These are phyloP conservation scores for Geotrichum macrosporum DNA, from an alignment of 1,139 yeast species.

Conservation along the genomic window DNA sequence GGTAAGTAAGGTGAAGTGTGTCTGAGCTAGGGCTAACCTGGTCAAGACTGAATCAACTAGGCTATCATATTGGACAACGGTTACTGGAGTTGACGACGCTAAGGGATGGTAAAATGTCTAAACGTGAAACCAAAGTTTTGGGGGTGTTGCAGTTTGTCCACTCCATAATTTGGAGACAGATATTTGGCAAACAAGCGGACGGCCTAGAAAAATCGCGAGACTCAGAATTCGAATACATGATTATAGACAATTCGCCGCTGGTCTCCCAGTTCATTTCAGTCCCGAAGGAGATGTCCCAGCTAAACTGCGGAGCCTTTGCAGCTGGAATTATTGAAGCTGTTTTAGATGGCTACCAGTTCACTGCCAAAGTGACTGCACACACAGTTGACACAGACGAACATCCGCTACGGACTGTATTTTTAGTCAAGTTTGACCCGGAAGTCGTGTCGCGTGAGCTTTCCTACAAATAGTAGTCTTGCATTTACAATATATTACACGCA, in stretches of 20 bases:
- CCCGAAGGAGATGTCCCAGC: constrained; percentile 73
- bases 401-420: constrained; percentile 75
- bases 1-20: constrained; percentile 20
- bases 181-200: constrained; percentile 82
- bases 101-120: constrained; percentile 63
- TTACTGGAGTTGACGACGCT: constrained; percentile 54
- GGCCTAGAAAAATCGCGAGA: constrained; percentile 86
- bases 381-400: constrained; percentile 60
- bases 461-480: constrained; percentile 13
- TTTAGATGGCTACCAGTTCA: constrained; percentile 72
- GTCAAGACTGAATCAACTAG: constrained; percentile 63
- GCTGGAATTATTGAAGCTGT: constrained; percentile 94
- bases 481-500: background rate
- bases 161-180: constrained; percentile 71
- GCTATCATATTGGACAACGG: constrained; percentile 64
- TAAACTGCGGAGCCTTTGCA: constrained; percentile 78
- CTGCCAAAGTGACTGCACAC: constrained; percentile 85
- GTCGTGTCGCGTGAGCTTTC: constrained; percentile 19
- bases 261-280: constrained; percentile 72
- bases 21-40: background rate
- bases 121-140: constrained; percentile 66
- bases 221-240: constrained; percentile 69
- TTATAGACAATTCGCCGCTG: constrained; percentile 76
- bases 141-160: constrained; percentile 83
- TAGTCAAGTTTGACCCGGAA: constrained; percentile 55